phyloP scores from a whole-genome alignment of 257 asterid species.

The Nyctanthes arbortristis region DNA sequence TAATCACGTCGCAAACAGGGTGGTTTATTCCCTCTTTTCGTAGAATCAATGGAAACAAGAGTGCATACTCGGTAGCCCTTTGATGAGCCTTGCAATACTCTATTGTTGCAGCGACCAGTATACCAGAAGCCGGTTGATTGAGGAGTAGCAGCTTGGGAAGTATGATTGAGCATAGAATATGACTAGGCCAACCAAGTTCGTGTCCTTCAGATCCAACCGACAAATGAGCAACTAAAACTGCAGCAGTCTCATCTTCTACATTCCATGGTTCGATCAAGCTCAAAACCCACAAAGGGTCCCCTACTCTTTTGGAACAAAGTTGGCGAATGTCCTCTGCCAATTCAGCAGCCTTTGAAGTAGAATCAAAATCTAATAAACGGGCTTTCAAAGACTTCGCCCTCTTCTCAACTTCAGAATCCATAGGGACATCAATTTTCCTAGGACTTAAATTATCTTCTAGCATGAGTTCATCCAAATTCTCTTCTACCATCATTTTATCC shows the following conservation, averaged over 20 bases:
- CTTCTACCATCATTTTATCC: constrained; percentile 48
- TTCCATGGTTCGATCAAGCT: constrained; percentile 67
- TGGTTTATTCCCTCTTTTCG: constrained; percentile 57
- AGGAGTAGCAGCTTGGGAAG: constrained; percentile 69
- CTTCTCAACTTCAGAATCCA: constrained; percentile 40
- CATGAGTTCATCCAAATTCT: too few relatives aligned
- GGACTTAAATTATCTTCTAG: background rate
- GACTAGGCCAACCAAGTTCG: constrained; percentile 58
- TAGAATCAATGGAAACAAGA: constrained; percentile 56
- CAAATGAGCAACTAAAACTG: constrained; percentile 53
- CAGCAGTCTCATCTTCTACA: constrained; percentile 64
- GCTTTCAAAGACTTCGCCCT: constrained; percentile 38
- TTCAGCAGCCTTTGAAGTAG: constrained; percentile 42
- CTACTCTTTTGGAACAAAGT: constrained; percentile 38
- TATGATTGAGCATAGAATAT: constrained; percentile 57
- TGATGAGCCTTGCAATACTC: constrained; percentile 71
- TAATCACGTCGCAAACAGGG: constrained; percentile 52
- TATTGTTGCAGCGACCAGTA: constrained; percentile 39
- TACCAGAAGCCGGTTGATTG: constrained; percentile 55
- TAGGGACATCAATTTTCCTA: constrained; percentile 22
- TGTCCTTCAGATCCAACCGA: constrained; percentile 34
- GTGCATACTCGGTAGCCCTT: constrained; percentile 61
- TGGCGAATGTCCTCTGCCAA: constrained; percentile 45
- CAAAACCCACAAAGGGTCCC: constrained; percentile 40
- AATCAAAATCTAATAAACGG: constrained; percentile 36